A percentile compares a stretch with the other conserved stretches of the same genome.
Evolutionary conservation across 345 rosid species (phyloP).

Genomic region (Gossypium australe): DNA sequence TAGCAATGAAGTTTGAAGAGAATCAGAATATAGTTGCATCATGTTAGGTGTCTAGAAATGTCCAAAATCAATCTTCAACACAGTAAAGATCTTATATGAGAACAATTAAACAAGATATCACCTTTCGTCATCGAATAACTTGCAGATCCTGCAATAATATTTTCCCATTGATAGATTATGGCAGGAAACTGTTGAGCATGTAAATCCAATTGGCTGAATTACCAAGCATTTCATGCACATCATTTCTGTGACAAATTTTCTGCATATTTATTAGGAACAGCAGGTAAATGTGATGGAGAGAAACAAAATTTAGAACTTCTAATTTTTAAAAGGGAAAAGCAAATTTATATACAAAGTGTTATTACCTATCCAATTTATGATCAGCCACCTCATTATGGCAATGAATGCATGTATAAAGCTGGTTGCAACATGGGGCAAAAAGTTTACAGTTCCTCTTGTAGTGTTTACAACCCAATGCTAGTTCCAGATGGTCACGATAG

Average conservation of each 20-base stretch:
- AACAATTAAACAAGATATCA: slow-evolving; percentile 16
- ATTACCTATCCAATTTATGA: slow-evolving; percentile 69
- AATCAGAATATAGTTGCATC: background rate
- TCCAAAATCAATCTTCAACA: background rate
- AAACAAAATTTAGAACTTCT: background rate
- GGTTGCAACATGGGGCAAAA: slow-evolving; percentile 58
- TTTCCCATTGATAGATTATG: slow-evolving; percentile 55
- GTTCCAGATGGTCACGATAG: slow-evolving; percentile 38
- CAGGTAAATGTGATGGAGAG: background rate
- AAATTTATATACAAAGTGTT: background rate
- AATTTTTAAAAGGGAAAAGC: background rate
- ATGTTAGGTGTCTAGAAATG: background rate
- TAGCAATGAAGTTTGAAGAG: background rate
- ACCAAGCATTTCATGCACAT: slow-evolving; percentile 83
- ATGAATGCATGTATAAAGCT: slow-evolving; percentile 60
- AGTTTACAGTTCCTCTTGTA: slow-evolving; percentile 80
- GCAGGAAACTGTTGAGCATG: slow-evolving; percentile 56
- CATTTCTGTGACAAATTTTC: slow-evolving; percentile 62
- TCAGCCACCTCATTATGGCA: slow-evolving; percentile 82
- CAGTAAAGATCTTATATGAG: background rate
- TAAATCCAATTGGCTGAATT: slow-evolving; percentile 56
- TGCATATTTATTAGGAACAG: slow-evolving; percentile 21
- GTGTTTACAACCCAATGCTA: slow-evolving; percentile 65
- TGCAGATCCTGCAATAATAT: slow-evolving; percentile 80
- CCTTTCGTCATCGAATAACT: slow-evolving; percentile 72